Percentiles rank a stretch among this genome's conserved stretches.
Evolutionary conservation across 305 asterid species (phyloP).

Genomic region (Plantago rigida): DNA sequence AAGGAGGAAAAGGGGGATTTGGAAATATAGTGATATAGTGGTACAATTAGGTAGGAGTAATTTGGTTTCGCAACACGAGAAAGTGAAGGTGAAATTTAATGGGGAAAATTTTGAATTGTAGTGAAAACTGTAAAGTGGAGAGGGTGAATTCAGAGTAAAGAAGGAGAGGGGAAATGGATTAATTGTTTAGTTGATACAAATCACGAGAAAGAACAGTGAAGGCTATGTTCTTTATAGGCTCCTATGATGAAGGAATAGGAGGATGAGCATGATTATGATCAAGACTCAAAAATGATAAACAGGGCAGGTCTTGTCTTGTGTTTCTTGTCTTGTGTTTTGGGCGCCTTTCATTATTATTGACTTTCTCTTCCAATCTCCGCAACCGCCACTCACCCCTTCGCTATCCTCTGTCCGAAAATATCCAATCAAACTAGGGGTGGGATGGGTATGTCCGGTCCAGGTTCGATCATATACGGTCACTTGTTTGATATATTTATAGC

Average conservation of each 20-base stretch:
- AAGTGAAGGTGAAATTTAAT: slow-evolving; percentile 28
- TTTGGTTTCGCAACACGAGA: slow-evolving; percentile 32
- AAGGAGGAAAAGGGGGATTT: not conserved
- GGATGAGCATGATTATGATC: slow-evolving; percentile 25
- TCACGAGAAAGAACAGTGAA: slow-evolving; percentile 45
- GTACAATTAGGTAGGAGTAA: not conserved
- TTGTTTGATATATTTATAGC: too few relatives aligned
- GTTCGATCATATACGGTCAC: too few relatives aligned
- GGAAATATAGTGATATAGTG: slow-evolving; percentile 16
- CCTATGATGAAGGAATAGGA: slow-evolving; percentile 7
- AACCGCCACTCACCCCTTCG: too few relatives aligned
- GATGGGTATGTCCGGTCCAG: too few relatives aligned
- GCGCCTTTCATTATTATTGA: not conserved
- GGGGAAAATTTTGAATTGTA: not conserved
- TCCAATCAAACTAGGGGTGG: too few relatives aligned
- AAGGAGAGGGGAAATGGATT: not conserved
- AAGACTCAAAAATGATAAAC: slow-evolving; percentile 1
- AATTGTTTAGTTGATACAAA: slow-evolving; percentile 25
- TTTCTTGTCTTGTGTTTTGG: slow-evolving; percentile 6
- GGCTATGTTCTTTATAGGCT: slow-evolving; percentile 6
- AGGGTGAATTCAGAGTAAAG: slow-evolving; percentile 4
- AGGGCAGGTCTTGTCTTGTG: not conserved
- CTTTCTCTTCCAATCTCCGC: too few relatives aligned
- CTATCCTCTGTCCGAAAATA: too few relatives aligned
- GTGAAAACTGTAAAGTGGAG: slow-evolving; percentile 33